A percentile compares a stretch with the other conserved stretches of the same genome.
These are phyloP conservation scores for Sphaerulina musiva DNA, from an alignment of 2,329 filamentous ascomycete genomes.

Conservation along the genomic window DNA sequence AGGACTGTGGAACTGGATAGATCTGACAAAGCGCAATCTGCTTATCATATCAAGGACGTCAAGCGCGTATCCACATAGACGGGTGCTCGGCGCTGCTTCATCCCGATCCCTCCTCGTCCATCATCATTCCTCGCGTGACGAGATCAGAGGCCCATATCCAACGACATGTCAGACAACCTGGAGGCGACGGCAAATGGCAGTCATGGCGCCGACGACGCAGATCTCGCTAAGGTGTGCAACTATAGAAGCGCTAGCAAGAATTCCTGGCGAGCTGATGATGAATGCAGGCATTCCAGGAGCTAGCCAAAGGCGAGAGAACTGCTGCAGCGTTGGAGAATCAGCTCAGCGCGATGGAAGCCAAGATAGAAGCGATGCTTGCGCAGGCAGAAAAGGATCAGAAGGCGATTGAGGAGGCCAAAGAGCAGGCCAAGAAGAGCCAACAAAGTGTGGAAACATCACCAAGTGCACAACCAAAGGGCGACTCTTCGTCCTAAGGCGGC, in stretches of 20 bases:
- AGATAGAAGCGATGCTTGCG: conserved; percentile 49
- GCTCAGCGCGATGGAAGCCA: conserved; percentile 48
- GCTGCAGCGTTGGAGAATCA: conserved; percentile 51
- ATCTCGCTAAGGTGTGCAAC: conserved; percentile 24
- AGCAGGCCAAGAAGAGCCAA: conserved; percentile 24
- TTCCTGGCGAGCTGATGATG: background rate
- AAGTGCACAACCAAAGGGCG: conserved; percentile 16
- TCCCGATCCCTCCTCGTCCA: conserved; percentile 1
- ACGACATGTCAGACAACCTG: conserved; percentile 20
- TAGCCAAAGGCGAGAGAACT: conserved; percentile 50
- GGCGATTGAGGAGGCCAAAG: conserved; percentile 21
- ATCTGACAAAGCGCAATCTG: conserved; percentile 1
- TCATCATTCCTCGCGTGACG: background rate
- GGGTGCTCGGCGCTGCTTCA: conserved; percentile 1
- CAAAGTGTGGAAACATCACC: conserved; percentile 13
- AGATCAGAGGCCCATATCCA: background rate
- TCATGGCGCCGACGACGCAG: conserved; percentile 20
- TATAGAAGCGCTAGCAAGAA: too few species aligned
- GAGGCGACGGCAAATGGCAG: conserved; percentile 20
- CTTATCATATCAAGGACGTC: conserved; percentile 14
- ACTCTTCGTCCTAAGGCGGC: background rate
- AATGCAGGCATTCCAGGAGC: conserved; percentile 44
- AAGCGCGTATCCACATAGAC: background rate
- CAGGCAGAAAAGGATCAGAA: conserved; percentile 42
- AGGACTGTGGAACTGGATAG: background rate